Conservation (phyloP, 257 asterid species). For the Rehmannia glutinosa region DNA sequence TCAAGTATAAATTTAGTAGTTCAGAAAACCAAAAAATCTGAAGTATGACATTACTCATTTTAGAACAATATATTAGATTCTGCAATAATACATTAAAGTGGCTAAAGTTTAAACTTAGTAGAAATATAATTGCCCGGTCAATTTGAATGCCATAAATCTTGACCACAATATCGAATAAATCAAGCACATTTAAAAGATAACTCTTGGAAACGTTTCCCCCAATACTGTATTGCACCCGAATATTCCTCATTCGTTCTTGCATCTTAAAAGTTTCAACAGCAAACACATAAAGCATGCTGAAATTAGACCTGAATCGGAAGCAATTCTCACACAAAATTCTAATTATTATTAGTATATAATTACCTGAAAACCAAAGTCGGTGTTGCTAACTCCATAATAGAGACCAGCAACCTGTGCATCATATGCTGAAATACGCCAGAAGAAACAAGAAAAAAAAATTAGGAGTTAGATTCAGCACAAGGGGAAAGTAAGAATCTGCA, state of each 20-base stretch:
- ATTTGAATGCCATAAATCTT: not conserved
- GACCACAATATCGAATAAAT: not conserved
- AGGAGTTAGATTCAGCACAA: not conserved
- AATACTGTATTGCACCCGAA: no score
- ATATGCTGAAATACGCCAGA: constrained; percentile 63
- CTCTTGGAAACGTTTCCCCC: not conserved
- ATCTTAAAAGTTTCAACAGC: not conserved
- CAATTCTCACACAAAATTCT: not conserved
- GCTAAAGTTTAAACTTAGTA: not conserved
- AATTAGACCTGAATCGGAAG: not conserved
- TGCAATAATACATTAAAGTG: not conserved
- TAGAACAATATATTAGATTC: not conserved
- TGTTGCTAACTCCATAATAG: constrained; percentile 58
- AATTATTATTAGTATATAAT: no score
- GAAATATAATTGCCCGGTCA: not conserved
- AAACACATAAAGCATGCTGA: not conserved
- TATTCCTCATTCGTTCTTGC: not conserved
- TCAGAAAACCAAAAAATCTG: not conserved
- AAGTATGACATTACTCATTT: not conserved
- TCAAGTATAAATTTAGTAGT: not conserved
- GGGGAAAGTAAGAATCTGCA: constrained; percentile 11
- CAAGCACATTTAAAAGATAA: not conserved
- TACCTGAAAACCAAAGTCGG: constrained; percentile 88
- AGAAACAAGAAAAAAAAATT: constrained; percentile 13
- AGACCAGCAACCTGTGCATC: constrained; percentile 99